Evolutionary conservation across 2,329 filamentous ascomycete species (phyloP).

Genomic region (Aspergillus fructus): DNA sequence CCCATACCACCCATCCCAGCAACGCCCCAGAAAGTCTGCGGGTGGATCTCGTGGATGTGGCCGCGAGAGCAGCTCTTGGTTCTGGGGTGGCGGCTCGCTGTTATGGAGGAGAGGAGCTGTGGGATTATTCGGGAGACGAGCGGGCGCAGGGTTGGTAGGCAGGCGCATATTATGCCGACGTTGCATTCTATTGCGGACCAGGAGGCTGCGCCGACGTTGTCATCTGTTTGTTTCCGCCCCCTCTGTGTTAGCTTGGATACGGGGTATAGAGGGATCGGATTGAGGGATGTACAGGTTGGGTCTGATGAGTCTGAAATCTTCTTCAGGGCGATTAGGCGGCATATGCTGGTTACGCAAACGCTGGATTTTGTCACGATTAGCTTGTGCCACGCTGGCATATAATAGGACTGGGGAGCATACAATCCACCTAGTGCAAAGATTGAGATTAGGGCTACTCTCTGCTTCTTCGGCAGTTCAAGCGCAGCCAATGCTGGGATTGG

Average conservation of each 20-base stretch:
- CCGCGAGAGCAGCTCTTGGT: conserved; percentile 11
- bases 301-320: conserved; percentile 33
- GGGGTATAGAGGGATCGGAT: not conserved
- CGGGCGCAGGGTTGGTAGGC: conserved; percentile 41
- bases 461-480: conserved; percentile 42
- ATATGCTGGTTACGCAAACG: conserved; percentile 36
- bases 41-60: conserved; percentile 14
- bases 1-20: conserved; percentile 14
- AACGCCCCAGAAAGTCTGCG: conserved; percentile 26
- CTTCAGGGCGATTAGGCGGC: conserved; percentile 33
- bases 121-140: conserved; percentile 32
- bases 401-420: conserved; percentile 17
- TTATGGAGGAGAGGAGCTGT: conserved; percentile 28
- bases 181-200: conserved; percentile 44
- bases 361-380: conserved; percentile 12
- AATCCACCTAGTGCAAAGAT: conserved; percentile 44
- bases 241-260: conserved; percentile 7
- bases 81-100: conserved; percentile 17
- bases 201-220: conserved; percentile 35
- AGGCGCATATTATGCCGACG: conserved; percentile 43
- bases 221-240: conserved; percentile 19
- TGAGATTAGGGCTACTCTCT: conserved; percentile 42
- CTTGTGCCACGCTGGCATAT: not conserved
- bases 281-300: conserved; percentile 31
- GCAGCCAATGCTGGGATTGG: conserved; percentile 44